Evolutionary conservation across 2,329 filamentous ascomycete species (phyloP).

Genomic region (Aspergillus persii): DNA sequence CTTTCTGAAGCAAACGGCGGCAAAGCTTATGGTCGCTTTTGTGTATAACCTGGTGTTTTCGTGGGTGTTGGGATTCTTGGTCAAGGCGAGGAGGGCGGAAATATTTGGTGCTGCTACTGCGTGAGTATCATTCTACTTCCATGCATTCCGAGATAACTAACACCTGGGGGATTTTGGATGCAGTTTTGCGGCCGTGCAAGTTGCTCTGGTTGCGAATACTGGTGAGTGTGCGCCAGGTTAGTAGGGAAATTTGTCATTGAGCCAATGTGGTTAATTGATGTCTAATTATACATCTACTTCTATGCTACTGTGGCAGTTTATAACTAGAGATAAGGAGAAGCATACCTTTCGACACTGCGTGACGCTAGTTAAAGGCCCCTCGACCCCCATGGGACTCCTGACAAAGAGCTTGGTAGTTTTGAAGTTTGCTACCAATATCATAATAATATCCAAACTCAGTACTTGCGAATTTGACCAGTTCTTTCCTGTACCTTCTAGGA

Average conservation of each 20-base stretch:
- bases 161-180: no score
- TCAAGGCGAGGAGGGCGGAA: conserved; percentile 10
- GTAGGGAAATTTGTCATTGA: no score
- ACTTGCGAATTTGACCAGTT: neutral
- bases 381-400: conserved; percentile 4
- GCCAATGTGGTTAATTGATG: no score
- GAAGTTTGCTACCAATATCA: conserved; percentile 1
- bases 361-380: conserved; percentile 7
- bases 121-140: conserved; percentile 10
- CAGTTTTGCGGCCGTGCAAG: conserved; percentile 15
- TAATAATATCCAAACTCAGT: neutral
- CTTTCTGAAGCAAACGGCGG: conserved; percentile 1
- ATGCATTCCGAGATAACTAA: neutral
- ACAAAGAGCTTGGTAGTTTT: conserved; percentile 8
- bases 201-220: conserved; percentile 10
- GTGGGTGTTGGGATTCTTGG: conserved; percentile 6
- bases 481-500: neutral
- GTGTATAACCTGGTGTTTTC: conserved; percentile 14
- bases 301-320: no score
- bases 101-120: conserved; percentile 13
- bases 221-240: no score
- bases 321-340: conserved; percentile 1
- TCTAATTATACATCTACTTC: no score
- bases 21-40: conserved; percentile 2
- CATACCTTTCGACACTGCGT: conserved; percentile 7